phyloP scores from a whole-genome alignment of 2,329 filamentous ascomycete genomes.

The Apiospora arundinis region DNA sequence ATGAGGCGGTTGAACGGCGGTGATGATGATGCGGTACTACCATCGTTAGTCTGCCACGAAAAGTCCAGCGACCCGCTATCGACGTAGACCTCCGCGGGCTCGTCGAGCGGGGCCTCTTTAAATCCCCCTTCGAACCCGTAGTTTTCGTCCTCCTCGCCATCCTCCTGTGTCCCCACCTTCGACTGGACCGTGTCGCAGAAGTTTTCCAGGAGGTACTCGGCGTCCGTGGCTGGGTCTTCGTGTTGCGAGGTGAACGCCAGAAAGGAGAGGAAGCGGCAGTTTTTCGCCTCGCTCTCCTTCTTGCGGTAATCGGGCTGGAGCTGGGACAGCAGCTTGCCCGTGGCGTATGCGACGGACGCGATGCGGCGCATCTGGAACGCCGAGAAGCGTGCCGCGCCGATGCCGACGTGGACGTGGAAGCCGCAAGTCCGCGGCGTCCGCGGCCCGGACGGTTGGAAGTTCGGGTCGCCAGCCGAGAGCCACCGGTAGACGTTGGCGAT shows the following conservation, averaged over 20 bases:
- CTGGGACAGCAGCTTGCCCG: background rate
- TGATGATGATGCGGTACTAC: too few species aligned
- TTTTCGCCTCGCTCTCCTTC: background rate
- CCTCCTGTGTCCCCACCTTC: background rate
- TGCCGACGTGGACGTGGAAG: constrained; percentile 1
- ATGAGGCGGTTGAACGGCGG: background rate
- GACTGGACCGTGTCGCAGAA: background rate
- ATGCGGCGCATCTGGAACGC: background rate
- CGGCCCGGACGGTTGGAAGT: background rate
- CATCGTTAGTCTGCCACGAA: background rate
- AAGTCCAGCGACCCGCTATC: background rate
- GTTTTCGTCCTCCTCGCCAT: background rate
- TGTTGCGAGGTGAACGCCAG: background rate
- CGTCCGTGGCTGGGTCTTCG: background rate
- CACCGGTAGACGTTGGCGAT: background rate
- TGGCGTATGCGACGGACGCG: background rate
- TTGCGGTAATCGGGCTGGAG: background rate
- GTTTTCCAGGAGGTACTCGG: background rate
- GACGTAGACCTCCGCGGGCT: background rate
- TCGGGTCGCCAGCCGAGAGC: background rate
- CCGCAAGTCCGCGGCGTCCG: background rate
- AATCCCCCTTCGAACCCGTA: background rate
- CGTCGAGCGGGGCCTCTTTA: background rate
- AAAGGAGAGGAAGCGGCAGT: background rate
- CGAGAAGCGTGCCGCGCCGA: background rate